Evolutionary conservation across 1,139 yeast species (phyloP).

Genomic region (Pneumocystis oryctolagi): DNA sequence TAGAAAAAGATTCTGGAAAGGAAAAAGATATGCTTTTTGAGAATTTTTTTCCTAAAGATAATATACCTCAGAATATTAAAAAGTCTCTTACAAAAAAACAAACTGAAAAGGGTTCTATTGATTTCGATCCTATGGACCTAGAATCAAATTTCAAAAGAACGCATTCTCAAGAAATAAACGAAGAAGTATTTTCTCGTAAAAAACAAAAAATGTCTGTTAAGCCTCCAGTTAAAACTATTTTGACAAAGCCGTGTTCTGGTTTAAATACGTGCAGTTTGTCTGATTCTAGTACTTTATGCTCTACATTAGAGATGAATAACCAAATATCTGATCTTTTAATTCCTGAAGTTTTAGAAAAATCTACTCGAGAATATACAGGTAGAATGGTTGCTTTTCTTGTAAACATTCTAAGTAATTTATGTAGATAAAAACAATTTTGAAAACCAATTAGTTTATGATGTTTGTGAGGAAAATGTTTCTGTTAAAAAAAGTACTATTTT

Average conservation of each 20-base stretch:
- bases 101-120: background rate
- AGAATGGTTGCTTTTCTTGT: background rate
- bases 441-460: background rate
- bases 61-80: background rate
- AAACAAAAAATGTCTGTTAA: background rate
- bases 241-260: background rate
- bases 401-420: background rate
- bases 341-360: background rate
- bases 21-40: background rate
- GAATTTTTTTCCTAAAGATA: background rate
- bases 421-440: background rate
- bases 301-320: background rate
- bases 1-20: background rate
- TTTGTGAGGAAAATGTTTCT: background rate
- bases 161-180: background rate
- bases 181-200: background rate
- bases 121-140: background rate
- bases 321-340: background rate
- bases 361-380: background rate
- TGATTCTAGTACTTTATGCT: background rate
- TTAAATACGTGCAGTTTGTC: background rate
- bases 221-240: background rate
- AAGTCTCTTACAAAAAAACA: background rate
- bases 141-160: background rate
- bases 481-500: background rate